A percentile compares a stretch with the other conserved stretches of the same genome.
Evolutionary conservation across 2,329 filamentous ascomycete species (phyloP).

Genomic region (Colletotrichum sp.): DNA sequence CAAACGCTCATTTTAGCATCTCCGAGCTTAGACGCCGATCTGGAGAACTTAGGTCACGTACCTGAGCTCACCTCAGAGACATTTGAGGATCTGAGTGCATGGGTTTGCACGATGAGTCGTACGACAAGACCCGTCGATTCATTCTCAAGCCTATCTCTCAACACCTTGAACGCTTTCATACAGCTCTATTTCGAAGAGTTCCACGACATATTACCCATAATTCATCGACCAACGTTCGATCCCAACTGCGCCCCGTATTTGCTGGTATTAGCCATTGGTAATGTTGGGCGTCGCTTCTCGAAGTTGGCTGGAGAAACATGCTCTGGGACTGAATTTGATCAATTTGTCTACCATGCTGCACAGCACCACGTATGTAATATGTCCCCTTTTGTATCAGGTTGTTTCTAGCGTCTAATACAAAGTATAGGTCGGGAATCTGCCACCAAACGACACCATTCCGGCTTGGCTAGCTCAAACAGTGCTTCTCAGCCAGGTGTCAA

Average conservation of each 20-base stretch:
- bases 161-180: background rate
- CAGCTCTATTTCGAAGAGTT: constrained; percentile 1
- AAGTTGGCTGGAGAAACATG: background rate
- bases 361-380: background rate
- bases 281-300: background rate
- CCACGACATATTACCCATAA: background rate
- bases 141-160: background rate
- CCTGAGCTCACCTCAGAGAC: background rate
- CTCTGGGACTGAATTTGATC: background rate
- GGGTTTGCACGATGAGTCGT: background rate
- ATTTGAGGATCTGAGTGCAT: background rate
- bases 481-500: background rate
- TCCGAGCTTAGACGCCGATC: background rate
- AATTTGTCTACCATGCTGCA: background rate
- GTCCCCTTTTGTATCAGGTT: background rate
- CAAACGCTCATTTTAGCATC: background rate
- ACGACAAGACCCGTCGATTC: no score
- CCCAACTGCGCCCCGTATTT: background rate
- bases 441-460: background rate
- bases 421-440: background rate
- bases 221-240: background rate
- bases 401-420: background rate
- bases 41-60: background rate
- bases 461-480: background rate
- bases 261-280: background rate